Conservation (phyloP, 1,284 basidiomycete species). For the Cryptococcus neoformans region DNA sequence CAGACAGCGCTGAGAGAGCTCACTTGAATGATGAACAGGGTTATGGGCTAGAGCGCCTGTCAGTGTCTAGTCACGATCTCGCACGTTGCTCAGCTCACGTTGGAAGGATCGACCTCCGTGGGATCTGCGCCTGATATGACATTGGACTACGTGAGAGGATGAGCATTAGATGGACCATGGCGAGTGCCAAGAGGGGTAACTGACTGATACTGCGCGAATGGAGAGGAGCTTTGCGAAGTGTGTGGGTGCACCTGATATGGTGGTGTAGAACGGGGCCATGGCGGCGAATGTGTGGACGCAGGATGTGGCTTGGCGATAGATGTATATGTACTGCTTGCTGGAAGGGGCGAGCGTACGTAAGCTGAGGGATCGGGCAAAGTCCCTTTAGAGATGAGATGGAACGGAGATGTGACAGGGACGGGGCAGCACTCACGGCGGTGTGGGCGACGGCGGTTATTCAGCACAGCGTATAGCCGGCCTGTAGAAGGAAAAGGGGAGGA, state of each 20-base stretch:
- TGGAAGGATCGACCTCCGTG: slow-evolving; percentile 56
- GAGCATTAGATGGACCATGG: background rate
- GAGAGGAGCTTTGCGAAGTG: background rate
- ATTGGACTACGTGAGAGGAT: slow-evolving; percentile 16
- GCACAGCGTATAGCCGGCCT: no score
- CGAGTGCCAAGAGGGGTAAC: background rate
- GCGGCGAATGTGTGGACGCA: background rate
- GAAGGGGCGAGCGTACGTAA: no score
- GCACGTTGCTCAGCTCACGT: slow-evolving; percentile 45
- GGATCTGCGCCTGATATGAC: slow-evolving; percentile 63
- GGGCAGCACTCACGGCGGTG: background rate
- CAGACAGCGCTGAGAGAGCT: background rate
- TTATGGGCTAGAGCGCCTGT: slow-evolving; percentile 58
- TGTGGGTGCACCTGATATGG: background rate
- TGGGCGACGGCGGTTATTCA: no score
- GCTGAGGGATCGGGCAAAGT: background rate
- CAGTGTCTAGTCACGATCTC: background rate
- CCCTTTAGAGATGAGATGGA: background rate
- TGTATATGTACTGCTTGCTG: background rate
- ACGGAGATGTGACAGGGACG: background rate
- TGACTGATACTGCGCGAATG: background rate
- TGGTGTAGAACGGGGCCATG: background rate
- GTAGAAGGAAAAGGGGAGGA: no score
- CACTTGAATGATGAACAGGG: slow-evolving; percentile 75
- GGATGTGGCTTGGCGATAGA: no score